A percentile compares a stretch with the other conserved stretches of the same genome.
phyloP scores from a whole-genome alignment of 805 yeast species.

The Wickerhamiella azyma region DNA sequence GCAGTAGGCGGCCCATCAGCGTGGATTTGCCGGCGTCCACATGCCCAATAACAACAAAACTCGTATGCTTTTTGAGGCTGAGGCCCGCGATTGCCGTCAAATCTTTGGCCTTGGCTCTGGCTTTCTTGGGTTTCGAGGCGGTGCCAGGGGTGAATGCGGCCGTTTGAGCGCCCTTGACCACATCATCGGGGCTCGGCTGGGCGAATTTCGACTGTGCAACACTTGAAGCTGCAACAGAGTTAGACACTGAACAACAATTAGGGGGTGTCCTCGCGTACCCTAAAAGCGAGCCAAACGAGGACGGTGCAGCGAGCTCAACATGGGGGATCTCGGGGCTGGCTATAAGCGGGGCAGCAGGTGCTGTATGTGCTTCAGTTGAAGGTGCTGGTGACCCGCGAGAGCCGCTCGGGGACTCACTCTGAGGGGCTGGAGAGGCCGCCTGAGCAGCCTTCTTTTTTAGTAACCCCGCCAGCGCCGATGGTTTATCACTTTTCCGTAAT shows the following conservation, averaged over 20 bases:
- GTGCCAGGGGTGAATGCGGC: conserved; percentile 16
- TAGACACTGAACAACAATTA: conserved; percentile 10
- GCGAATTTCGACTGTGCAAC: conserved; percentile 36
- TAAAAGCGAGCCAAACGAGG: conserved; percentile 8
- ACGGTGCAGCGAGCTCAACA: conserved; percentile 3
- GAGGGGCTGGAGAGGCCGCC: background rate
- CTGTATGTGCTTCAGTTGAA: background rate
- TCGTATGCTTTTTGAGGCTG: conserved; percentile 37
- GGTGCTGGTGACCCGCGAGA: no score
- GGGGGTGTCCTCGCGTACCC: conserved; percentile 1
- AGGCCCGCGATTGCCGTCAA: conserved; percentile 5
- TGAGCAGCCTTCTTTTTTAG: background rate
- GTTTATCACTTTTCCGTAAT: background rate
- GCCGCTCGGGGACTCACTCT: no score
- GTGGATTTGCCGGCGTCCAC: conserved; percentile 82
- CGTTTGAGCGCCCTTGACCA: conserved; percentile 43
- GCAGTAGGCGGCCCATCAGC: conserved; percentile 56
- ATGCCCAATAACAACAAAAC: conserved; percentile 76
- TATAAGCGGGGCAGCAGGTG: no score
- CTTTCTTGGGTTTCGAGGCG: conserved; percentile 3
- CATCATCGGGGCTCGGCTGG: conserved; percentile 76
- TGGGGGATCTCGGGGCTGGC: background rate
- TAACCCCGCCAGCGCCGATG: conserved; percentile 9
- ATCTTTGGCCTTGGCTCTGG: conserved; percentile 9
- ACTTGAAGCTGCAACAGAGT: conserved; percentile 11